Evolutionary conservation across 495 filamentous ascomycete species (phyloP), one percentile per base, ranked within the genome.

Genomic region (Parathielavia hyrcaniae): DNA sequence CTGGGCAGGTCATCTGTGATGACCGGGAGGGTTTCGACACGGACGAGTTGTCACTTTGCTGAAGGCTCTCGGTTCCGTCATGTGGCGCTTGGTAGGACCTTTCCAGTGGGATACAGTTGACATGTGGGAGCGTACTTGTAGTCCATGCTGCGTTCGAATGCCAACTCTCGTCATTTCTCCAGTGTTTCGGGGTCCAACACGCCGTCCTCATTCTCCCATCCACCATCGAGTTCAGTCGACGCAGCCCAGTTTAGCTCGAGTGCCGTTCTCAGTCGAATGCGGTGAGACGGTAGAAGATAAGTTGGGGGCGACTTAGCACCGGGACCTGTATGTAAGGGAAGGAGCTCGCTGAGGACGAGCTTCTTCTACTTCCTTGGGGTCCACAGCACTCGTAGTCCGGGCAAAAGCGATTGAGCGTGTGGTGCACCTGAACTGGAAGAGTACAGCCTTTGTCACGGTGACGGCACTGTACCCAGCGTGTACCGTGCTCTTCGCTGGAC

Each of bases 21-120:
- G 43, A 40, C 34, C 26, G 49, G n/a, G 36, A 16, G 52, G 17
- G 9, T 16, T 7, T 22, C 17, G 41, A 16, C 35, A 40, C 53
- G 23, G 35, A 13, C 34, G 2, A 30, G 5, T 23, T 7, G 5
- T 26, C 8, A 12, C 40, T 40, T 35, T 55, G 32, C 13, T 35
- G 41, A 34, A 19, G 14, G 53, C 22, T 17, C 5, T 0, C 30
- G 0, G 38, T 2, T 39, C 32, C 34, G 30, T 26, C 43, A 46
- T 47, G 17, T 46, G 53, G 47, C 41, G 53, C 53, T 55, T 55
- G 53, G 51, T 55, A 30, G 32, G 44, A 48, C 53, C 39, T 12
- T 16, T 1, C 35, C 19, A 35, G 16, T 43, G 23, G 44, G 39
- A 54, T 9, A 43, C 40, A 7, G 23, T 45, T 20, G 26, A 34